Evolutionary conservation across 352 stramenopile species (phyloP).

Genomic region (Phytophthora capsici): DNA sequence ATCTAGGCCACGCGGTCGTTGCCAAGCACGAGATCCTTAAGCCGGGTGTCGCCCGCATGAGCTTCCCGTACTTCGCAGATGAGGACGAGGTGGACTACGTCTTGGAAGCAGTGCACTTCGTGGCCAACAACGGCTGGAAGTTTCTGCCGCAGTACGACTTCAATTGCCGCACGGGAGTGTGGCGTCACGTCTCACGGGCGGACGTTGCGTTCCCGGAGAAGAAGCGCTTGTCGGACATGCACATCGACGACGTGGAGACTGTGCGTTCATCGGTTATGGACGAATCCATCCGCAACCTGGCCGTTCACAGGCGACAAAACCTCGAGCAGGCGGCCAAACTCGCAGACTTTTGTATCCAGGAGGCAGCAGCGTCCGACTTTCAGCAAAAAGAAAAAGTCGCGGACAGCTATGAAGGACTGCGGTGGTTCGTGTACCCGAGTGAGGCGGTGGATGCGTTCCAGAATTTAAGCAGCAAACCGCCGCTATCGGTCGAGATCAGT

Average conservation of each 20-base stretch:
- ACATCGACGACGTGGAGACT: constrained; percentile 14
- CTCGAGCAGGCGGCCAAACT: constrained; percentile 26
- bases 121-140: constrained; percentile 92
- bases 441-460: constrained; percentile 30
- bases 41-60: constrained; percentile 95
- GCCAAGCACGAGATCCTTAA: constrained; percentile 93
- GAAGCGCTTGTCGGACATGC: constrained; percentile 28
- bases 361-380: constrained; percentile 15
- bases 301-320: constrained; percentile 26
- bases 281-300: constrained; percentile 20
- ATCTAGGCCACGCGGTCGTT: constrained; percentile 87
- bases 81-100: constrained; percentile 94
- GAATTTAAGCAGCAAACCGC: constrained; percentile 16
- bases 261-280: not conserved
- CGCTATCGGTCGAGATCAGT: constrained; percentile 30
- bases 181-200: constrained; percentile 57
- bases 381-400: constrained; percentile 20
- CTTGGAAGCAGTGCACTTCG: constrained; percentile 91
- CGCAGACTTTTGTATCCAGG: constrained; percentile 24
- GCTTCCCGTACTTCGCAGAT: constrained; percentile 89
- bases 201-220: constrained; percentile 26
- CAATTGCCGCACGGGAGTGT: constrained; percentile 95
- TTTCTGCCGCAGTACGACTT: constrained; percentile 96
- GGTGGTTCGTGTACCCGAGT: constrained; percentile 44
- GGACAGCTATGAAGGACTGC: constrained; percentile 29